Conservation (phyloP, 768 basidiomycete genomes). For the Trametes meyenii region DNA sequence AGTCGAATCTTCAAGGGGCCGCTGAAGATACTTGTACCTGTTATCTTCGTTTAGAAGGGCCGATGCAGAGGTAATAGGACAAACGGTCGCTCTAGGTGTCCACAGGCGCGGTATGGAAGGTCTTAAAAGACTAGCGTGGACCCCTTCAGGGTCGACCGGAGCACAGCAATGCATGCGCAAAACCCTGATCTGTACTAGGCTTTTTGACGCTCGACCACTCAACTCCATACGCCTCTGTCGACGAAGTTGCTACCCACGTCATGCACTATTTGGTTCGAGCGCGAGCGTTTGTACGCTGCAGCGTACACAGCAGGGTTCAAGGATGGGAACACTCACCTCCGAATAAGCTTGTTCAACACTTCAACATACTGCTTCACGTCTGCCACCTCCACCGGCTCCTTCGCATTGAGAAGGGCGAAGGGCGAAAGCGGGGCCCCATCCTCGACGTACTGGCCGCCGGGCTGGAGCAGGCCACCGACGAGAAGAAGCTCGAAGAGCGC, state of each 20-base stretch:
- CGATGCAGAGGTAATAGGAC: background rate
- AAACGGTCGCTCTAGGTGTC: no score
- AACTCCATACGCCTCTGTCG: no score
- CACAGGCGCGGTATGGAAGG: no score
- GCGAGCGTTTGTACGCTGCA: no score
- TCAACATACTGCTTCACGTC: conserved; percentile 94
- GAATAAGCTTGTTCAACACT: conserved; percentile 93
- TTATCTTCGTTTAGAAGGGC: conserved; percentile 8
- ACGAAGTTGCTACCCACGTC: no score
- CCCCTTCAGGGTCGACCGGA: no score
- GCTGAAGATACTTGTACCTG: conserved; percentile 99
- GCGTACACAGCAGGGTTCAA: no score
- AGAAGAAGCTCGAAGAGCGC: conserved; percentile 95
- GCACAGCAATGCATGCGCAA: no score
- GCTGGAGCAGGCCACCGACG: conserved; percentile 94
- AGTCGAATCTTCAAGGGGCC: conserved; percentile 85
- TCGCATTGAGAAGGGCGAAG: conserved; percentile 85
- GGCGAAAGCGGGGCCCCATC: conserved; percentile 84
- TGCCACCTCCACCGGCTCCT: conserved; percentile 75
- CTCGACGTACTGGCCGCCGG: conserved; percentile 90
- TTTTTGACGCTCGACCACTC: no score
- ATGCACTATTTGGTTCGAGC: no score
- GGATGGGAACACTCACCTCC: conserved; percentile 57
- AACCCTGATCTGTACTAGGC: no score
- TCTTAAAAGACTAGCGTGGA: no score